A percentile compares a stretch with the other conserved stretches of the same genome.
phyloP scores from a whole-genome alignment of 2,329 filamentous ascomycete genomes.

The Fusarium continuum region DNA sequence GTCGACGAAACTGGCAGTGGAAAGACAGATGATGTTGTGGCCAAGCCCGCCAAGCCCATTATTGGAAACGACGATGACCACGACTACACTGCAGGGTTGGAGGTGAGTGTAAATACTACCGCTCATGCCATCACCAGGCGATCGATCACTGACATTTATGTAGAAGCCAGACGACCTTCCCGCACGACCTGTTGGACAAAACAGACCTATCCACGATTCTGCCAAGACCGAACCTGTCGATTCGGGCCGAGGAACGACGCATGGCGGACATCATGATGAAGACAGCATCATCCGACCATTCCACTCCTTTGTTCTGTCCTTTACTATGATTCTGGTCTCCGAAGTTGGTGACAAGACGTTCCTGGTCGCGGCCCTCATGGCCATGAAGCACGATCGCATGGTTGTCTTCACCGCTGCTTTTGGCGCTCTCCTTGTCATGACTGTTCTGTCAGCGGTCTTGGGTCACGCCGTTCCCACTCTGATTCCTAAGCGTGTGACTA shows the following conservation, averaged over 20 bases:
- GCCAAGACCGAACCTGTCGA: conserved; percentile 72
- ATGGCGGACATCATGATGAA: conserved; percentile 59
- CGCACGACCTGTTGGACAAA: conserved; percentile 77
- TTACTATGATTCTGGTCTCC: conserved; percentile 97
- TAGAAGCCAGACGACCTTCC: conserved; percentile 87
- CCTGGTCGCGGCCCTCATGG: conserved; percentile 95
- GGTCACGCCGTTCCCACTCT: conserved; percentile 92
- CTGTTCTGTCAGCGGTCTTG: conserved; percentile 88
- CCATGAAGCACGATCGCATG: conserved; percentile 95
- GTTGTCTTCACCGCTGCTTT: conserved; percentile 97
- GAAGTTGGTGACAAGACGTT: conserved; percentile 99
- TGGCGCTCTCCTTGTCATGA: conserved; percentile 91
- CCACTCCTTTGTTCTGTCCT: conserved; percentile 90
- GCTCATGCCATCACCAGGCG: background rate
- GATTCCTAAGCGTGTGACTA: conserved; percentile 90
- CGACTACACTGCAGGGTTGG: conserved; percentile 50
- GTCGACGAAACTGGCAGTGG: background rate
- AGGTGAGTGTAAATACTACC: conserved; percentile 41
- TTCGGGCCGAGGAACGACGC: conserved; percentile 47
- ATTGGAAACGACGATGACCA: conserved; percentile 52
- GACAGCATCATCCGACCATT: conserved; percentile 77
- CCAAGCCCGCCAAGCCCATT: conserved; percentile 43
- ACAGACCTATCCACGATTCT: conserved; percentile 73
- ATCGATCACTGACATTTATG: conserved; percentile 28
- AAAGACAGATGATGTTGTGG: conserved; percentile 20